Evolutionary conservation across 2,329 filamentous ascomycete genomes (phyloP), one percentile per base, ranked within the genome.

Genomic region (Fusarium sp.): DNA sequence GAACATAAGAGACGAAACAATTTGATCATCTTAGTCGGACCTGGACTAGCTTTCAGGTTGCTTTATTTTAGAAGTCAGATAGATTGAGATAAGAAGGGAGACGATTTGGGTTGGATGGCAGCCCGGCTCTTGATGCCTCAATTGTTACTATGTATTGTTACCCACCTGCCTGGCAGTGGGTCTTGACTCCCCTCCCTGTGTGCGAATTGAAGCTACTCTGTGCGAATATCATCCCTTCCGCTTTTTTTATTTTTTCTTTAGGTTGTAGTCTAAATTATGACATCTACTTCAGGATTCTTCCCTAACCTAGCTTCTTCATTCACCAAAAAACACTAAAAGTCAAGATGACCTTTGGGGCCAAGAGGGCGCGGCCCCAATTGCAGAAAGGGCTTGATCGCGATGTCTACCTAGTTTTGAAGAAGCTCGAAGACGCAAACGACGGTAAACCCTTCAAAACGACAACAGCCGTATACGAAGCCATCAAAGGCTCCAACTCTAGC

Each of bases 401-500:
- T 76, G 86, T 97, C 67, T 94, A 95, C 77, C 91, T 93, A 76
- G 87, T 96, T 39, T 87, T 97, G 39, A 88, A 88, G 69, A 96
- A 93, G 78, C 84, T 95, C 55, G 86, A 93, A 57, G 91, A 93
- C 63, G 88, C 90, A 53, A 86, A 88, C 52, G 81, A 85, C 49
- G 84, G 84, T 49, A 83, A 83, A 30, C 76, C 74, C 11, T 79
- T 81, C 72, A 78, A 77, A 30, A 89, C 88, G 2, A 83, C 91
- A 6, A 80, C 85, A 4, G 80, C 83, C 4, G 86, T 97, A 2
- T 97, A 96, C 77, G 90, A 94, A 41, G 88, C 88, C 62, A 93
- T 98, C 66, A 93, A 94, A 73, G 83, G 84, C 52, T 97, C 94
- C 16, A 98, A 98, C 78, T 97, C 94, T 0, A 94, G 91, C 72